Percentiles rank a stretch among this genome's conserved stretches.
phyloP scores from a whole-genome alignment of 345 rosid genomes.

The Eucalyptus sp. region DNA sequence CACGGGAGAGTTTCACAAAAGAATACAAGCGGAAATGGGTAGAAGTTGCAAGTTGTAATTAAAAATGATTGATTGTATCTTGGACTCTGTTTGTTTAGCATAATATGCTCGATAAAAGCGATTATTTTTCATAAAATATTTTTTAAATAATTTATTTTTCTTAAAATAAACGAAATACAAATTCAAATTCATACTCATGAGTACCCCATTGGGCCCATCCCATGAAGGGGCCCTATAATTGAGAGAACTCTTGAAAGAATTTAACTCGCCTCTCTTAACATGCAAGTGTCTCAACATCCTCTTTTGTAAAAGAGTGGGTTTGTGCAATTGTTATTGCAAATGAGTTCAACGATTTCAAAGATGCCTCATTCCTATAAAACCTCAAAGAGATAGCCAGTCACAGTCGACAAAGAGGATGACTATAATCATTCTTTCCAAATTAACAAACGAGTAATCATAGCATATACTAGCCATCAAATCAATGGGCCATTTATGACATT shows the following conservation, averaged over 20 bases:
- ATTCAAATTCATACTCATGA: fast-evolving
- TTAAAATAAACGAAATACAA: fast-evolving
- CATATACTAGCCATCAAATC: not conserved
- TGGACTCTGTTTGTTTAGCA: not conserved
- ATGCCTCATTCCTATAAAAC: too few species aligned
- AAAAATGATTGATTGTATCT: not conserved
- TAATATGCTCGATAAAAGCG: fast-evolving
- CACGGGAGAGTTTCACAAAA: not conserved
- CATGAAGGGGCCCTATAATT: not conserved
- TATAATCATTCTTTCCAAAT: not conserved
- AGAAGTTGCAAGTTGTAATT: not conserved
- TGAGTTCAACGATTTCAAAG: not conserved
- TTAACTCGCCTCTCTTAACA: not conserved
- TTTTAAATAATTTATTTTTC: fast-evolving
- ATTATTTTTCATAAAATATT: not conserved
- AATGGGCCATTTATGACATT: fast-evolving
- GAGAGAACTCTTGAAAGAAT: not conserved
- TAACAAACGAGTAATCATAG: fast-evolving
- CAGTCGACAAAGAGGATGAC: fast-evolving
- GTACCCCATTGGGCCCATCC: not conserved
- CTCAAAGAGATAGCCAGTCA: too few species aligned
- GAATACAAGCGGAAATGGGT: not conserved
- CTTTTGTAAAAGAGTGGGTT: fast-evolving
- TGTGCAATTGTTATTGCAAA: not conserved
- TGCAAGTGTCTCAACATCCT: too few species aligned